Evolutionary conservation across 2,329 filamentous ascomycete species (phyloP), one percentile per base, ranked within the genome.

Genomic region (Arthrobotrys sphaeroides): DNA sequence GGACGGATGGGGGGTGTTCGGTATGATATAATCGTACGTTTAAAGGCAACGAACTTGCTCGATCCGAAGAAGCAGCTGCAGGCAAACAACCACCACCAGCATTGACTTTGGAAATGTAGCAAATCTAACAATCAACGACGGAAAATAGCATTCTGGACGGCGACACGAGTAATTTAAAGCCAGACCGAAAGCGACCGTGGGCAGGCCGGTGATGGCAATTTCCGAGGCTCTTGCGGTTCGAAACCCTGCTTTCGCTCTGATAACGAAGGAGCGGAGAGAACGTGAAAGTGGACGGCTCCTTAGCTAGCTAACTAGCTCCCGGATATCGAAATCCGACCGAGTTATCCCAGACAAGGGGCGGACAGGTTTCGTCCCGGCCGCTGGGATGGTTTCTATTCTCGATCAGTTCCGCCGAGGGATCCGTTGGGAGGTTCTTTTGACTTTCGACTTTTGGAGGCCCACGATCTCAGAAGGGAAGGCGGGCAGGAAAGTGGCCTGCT

Each of bases 381-480:
- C 51, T 62, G 42, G 26, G 40, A 28, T 36, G 45, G 60, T 57
- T 69, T 38, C 55, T 73, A 67, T 67, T 73, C 53, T 57, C 61
- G 40, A 40, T 33, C 45, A 22, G 12, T 28, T 26, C 16, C 10
- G 26, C 31, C 31, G 26, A 47, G 47, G 47, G 28, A 74, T 64
- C 62, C 64, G 70, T 67, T 65, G 70, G 62, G 62, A 26, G 61
- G 22, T 72, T 55, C 24, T 49, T 72, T 64, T 49, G 33, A 51
- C 64, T 53, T 61, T 60, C 42, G 28, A 67, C 28, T 42, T 47
- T 67, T 60, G 68, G 61, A 62, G 61, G 67, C 45, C 61, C 24
- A 53, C 61, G 62, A 68, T 64, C 70, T 68, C 55, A 74, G 70
- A 74, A 74, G 40, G 70, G 70, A 74, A 74, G 70, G 70, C 70